A percentile compares a stretch with the other conserved stretches of the same genome.
These are phyloP conservation scores for Pichia eremophila DNA, from an alignment of 805 yeast species.

Conservation along the genomic window DNA sequence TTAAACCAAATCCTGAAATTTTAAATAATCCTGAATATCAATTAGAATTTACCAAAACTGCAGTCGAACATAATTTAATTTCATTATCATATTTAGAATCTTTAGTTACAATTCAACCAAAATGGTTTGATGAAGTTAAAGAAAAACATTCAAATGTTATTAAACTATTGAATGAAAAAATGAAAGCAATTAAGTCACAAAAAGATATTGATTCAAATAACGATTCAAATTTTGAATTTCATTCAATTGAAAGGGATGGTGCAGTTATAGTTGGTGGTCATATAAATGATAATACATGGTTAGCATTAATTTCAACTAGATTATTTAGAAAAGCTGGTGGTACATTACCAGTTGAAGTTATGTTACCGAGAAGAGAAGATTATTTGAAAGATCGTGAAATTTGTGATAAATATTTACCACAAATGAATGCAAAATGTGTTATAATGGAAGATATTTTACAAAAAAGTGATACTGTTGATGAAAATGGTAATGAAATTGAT, in stretches of 20 bases:
- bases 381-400: conserved; percentile 36
- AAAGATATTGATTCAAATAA: background rate
- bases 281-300: conserved; percentile 45
- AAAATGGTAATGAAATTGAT: background rate
- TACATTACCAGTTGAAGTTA: conserved; percentile 35
- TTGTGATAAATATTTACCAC: conserved; percentile 35
- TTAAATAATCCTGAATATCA: background rate
- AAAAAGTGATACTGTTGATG: background rate
- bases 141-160: conserved; percentile 2
- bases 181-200: background rate
- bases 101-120: background rate
- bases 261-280: conserved; percentile 59
- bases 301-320: conserved; percentile 46
- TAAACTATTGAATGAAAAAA: background rate
- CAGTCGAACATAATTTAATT: background rate
- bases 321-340: conserved; percentile 40
- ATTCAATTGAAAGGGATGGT: conserved; percentile 36
- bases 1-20: background rate
- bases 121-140: conserved; percentile 4
- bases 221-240: background rate
- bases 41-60: conserved; percentile 1
- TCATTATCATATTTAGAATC: background rate
- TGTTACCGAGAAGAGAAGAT: conserved; percentile 32
- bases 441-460: conserved; percentile 38
- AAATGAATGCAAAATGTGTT: conserved; percentile 50